These are phyloP conservation scores for Leavenworthia alabamica DNA, from an alignment of 345 rosid species.

Conservation along the genomic window DNA sequence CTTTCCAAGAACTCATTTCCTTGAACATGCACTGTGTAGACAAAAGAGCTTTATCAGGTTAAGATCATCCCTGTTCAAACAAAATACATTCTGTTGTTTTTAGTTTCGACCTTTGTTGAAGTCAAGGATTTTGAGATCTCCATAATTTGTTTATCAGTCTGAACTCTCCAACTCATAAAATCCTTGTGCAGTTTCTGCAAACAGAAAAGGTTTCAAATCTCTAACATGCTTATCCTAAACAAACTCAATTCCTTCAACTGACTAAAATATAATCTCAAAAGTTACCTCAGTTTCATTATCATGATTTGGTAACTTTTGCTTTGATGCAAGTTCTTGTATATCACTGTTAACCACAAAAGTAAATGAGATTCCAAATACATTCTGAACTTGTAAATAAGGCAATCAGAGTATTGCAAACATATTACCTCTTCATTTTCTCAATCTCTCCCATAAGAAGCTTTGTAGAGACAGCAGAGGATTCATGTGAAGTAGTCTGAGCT, in stretches of 20 bases:
- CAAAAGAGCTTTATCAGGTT: constrained; percentile 7
- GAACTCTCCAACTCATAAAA: constrained; percentile 48
- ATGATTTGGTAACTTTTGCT: constrained; percentile 45
- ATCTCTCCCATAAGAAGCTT: constrained; percentile 51
- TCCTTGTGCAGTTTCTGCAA: constrained; percentile 54
- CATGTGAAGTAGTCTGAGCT: constrained; percentile 31
- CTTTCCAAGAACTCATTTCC: constrained; percentile 60
- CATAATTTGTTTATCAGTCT: constrained; percentile 48
- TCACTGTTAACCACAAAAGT: constrained; percentile 42
- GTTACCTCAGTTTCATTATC: constrained; percentile 51
- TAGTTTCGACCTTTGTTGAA: constrained; percentile 56
- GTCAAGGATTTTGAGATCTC: constrained; percentile 66
- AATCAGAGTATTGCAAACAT: neutral
- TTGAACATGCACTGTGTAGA: constrained; percentile 46
- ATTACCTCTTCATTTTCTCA: constrained; percentile 51
- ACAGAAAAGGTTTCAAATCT: neutral
- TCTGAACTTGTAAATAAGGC: neutral
- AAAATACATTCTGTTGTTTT: neutral
- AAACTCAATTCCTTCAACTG: too few species aligned
- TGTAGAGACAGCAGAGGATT: too few species aligned
- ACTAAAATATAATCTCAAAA: constrained; percentile 2
- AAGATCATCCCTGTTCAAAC: neutral
- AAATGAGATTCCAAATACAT: neutral
- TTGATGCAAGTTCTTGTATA: constrained; percentile 41
- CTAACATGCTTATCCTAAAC: neutral